These are phyloP conservation scores for Phylloporus sp. DNA, from an alignment of 768 basidiomycete species.

Conservation along the genomic window DNA sequence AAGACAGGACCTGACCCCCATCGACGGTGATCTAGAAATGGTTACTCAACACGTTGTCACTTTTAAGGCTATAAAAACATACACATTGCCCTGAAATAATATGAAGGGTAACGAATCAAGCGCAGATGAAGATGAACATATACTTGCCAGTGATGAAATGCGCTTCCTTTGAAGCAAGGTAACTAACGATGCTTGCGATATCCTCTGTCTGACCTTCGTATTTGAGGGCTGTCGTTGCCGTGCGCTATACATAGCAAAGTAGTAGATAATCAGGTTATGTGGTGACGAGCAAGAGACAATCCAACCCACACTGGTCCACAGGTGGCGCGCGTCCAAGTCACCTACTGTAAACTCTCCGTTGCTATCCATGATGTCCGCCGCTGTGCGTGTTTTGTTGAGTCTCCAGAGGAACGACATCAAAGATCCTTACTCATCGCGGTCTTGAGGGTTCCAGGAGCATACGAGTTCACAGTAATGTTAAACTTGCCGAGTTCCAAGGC, in stretches of 20 bases:
- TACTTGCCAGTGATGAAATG: conserved; percentile 33
- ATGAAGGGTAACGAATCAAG: background rate
- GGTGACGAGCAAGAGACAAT: background rate
- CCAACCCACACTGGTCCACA: background rate
- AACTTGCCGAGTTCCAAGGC: conserved; percentile 28
- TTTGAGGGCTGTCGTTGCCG: conserved; percentile 7
- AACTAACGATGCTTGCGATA: conserved; percentile 32
- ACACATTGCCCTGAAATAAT: conserved; percentile 12
- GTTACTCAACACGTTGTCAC: background rate
- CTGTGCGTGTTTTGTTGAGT: background rate
- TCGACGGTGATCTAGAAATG: conserved; percentile 7
- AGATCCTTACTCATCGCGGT: conserved; percentile 27
- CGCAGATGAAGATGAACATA: background rate
- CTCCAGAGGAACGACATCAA: background rate
- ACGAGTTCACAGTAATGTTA: conserved; percentile 37
- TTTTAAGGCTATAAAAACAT: background rate
- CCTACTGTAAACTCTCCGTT: background rate
- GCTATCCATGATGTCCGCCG: background rate
- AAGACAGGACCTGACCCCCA: background rate
- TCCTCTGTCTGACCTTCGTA: conserved; percentile 29
- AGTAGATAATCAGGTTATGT: no score
- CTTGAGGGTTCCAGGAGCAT: conserved; percentile 33
- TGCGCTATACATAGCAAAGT: background rate
- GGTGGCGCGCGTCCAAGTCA: background rate
- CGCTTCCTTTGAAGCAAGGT: conserved; percentile 30